Conservation (phyloP, 306 rosid genomes). For the Cotoneaster glaucophyllus region DNA sequence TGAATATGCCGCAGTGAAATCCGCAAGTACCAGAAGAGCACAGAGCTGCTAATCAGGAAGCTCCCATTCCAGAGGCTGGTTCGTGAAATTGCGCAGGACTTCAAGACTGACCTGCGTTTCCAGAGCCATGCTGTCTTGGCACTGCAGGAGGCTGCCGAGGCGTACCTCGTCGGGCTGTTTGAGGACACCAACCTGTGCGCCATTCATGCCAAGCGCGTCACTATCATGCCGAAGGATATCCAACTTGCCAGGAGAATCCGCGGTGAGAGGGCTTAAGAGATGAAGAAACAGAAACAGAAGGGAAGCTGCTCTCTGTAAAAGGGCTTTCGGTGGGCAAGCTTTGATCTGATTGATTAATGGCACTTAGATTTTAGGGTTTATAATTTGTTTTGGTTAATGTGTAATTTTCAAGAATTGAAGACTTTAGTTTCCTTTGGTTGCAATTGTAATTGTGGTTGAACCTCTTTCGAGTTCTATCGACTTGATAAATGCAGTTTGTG, state of each 20-base stretch:
- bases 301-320: not conserved
- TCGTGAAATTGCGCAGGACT: conserved; percentile 32
- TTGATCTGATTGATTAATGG: not conserved
- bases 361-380: not conserved
- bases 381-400: not conserved
- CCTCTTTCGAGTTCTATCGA: not conserved
- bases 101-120: conserved; percentile 40
- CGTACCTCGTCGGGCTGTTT: conserved; percentile 38
- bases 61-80: conserved; percentile 35
- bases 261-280: conserved; percentile 23
- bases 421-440: not conserved
- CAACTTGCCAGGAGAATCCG: conserved; percentile 42
- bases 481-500: not conserved
- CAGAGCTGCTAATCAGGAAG: conserved; percentile 33
- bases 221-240: conserved; percentile 31
- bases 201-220: conserved; percentile 33
- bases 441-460: not conserved
- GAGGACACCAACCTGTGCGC: conserved; percentile 43
- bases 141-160: conserved; percentile 43
- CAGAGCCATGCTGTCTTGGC: conserved; percentile 44
- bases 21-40: conserved; percentile 42
- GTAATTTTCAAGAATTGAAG: not conserved
- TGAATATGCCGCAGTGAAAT: conserved; percentile 21
- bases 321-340: not conserved
- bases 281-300: not conserved